phyloP scores from a whole-genome alignment of 83 land plant species.

The Isoetes engelmannii region DNA sequence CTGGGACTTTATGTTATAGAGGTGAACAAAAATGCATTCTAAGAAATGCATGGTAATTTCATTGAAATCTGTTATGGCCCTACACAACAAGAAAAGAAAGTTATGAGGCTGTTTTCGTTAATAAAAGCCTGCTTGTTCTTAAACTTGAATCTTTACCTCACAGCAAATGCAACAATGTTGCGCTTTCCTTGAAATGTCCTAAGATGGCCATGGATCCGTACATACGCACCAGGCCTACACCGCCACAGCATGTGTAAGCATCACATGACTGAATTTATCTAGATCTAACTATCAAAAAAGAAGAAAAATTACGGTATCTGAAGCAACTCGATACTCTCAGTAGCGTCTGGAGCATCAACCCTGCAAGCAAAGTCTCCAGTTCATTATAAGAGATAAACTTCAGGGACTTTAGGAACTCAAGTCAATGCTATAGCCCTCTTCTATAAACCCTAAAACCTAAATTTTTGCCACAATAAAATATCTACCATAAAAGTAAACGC shows the following conservation, averaged over 20 bases:
- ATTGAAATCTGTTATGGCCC: conserved; percentile 55
- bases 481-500: too few relatives aligned
- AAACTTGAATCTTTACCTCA: conserved; percentile 22
- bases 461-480: neutral
- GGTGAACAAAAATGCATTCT: conserved; percentile 47
- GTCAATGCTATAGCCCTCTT: too few relatives aligned
- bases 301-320: neutral
- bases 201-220: conserved; percentile 39
- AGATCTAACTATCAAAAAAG: too few relatives aligned
- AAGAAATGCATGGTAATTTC: conserved; percentile 45
- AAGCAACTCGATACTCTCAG: neutral
- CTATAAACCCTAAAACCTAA: neutral
- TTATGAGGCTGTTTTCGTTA: conserved; percentile 32
- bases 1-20: conserved; percentile 36
- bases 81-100: conserved; percentile 19
- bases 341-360: conserved; percentile 4
- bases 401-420: too few relatives aligned
- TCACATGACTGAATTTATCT: too few relatives aligned
- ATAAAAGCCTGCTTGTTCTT: neutral
- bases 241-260: too few relatives aligned
- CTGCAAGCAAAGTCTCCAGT: neutral
- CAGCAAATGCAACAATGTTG: conserved; percentile 38
- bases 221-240: conserved; percentile 34
- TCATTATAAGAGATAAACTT: too few relatives aligned
- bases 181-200: conserved; percentile 35